Base-by-base conservation (phyloP, 495 filamentous ascomycete genomes). In the Cairneyella variabilis region DNA sequence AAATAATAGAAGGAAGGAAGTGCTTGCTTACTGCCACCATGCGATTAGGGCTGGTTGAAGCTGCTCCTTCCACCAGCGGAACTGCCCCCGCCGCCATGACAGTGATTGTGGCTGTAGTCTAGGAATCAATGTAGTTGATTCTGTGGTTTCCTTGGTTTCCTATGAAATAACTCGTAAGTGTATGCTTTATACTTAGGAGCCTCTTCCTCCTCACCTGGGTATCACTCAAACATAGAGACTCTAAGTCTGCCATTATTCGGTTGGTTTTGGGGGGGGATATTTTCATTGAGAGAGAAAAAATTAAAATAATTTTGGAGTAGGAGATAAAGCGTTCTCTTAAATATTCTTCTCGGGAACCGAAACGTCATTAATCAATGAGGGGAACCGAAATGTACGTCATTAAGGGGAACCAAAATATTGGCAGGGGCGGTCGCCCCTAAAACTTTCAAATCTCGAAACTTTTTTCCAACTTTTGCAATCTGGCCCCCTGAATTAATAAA, bases 101-200 rank as follows among this genome's bases (percentile, higher is more conserved):
- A 49, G 36, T 55, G 44, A 41, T 48, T 55, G 53, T 55, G 43
- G 36, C 36, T 55, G 53, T 48, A 20, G 53, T 55, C 53, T 48
- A 55, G 53, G 43, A 55, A 55, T 55, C 21, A 55, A 55, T 48
- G 42, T 16, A 55, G 43, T 55, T 55, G 43, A 55, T 55, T 55
- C 53, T 42, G 43, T 55, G 44, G 42, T 49, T 48, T 55, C 44
- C 43, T 55, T 55, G 44, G 53, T 55, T 48, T 55, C 53, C 53
- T 55, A 49, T 55, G 34, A 55, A 48, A 55, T 48, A 48, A 48
- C 43, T 55, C 23, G 53, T 55, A 55, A 55, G 44, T 41, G 12
- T 49, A 55, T 55, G 44, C 36, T 48, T 48, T 55, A 48, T 55
- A 55, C 36, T 48, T 41, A 32, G 44, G 49, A 49, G 18, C 30